phyloP scores from a whole-genome alignment of 1,284 basidiomycete genomes.

The Naganishia sp. region DNA sequence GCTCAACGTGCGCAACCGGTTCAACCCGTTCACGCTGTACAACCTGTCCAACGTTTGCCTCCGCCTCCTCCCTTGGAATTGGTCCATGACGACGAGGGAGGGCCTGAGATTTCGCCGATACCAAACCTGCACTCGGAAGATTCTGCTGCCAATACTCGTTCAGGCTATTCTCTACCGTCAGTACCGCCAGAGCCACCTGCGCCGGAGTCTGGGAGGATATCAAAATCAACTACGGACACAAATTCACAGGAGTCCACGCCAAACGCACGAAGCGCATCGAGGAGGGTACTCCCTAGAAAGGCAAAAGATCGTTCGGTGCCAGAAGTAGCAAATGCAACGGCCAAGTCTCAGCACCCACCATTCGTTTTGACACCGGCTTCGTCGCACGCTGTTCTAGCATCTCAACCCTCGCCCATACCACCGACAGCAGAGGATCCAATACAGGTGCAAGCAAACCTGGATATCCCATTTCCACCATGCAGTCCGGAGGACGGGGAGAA shows the following conservation, averaged over 20 bases:
- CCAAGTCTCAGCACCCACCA: neutral
- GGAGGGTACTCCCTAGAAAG: no score
- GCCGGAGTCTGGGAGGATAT: neutral
- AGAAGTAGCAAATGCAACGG: neutral
- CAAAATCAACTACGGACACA: neutral
- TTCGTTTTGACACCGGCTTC: neutral
- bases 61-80: neutral
- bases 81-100: neutral
- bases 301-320: neutral
- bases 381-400: neutral
- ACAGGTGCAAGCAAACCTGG: neutral
- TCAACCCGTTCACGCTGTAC: neutral
- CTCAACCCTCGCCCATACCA: no score
- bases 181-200: neutral
- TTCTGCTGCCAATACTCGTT: neutral
- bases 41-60: neutral
- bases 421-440: neutral
- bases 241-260: no score
- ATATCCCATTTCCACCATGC: slow-evolving; percentile 13
- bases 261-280: no score
- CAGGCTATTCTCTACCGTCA: neutral
- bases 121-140: neutral
- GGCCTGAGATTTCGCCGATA: neutral
- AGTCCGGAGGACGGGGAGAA: slow-evolving; percentile 11
- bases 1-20: no score